Percentiles rank a stretch among this genome's conserved stretches.
These are phyloP conservation scores for Cryphonectria parasitica DNA, from an alignment of 2,329 filamentous ascomycete genomes.

Conservation along the genomic window DNA sequence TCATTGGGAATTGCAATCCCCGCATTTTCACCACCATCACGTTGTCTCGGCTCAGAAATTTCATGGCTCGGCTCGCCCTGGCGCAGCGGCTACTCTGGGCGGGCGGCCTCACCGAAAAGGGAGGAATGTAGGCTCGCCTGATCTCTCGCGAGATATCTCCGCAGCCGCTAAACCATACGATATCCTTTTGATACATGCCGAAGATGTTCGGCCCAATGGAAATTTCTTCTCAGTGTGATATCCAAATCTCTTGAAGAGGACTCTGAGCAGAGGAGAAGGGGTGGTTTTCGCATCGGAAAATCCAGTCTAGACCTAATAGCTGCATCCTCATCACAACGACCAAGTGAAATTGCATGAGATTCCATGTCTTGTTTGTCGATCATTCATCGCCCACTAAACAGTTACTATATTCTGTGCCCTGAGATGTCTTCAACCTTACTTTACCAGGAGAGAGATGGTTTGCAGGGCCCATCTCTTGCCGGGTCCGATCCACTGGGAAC, in stretches of 20 bases:
- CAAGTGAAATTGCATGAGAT: not conserved
- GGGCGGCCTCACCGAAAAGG: not conserved
- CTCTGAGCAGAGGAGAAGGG: not conserved
- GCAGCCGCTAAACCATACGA: not conserved
- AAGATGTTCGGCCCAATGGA: not conserved
- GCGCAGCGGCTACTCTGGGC: not conserved
- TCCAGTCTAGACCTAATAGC: not conserved
- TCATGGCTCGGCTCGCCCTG: not conserved
- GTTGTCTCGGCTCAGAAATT: too few species aligned
- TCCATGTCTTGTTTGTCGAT: not conserved
- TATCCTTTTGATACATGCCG: not conserved
- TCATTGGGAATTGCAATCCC: not conserved
- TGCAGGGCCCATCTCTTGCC: constrained; percentile 9
- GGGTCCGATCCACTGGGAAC: not conserved
- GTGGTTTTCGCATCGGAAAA: not conserved
- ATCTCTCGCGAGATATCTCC: not conserved
- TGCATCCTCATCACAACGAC: not conserved
- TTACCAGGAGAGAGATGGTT: not conserved
- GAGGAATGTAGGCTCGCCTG: not conserved
- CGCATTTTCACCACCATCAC: not conserved
- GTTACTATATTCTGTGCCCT: not conserved
- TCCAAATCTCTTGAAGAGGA: not conserved
- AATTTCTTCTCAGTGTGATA: not conserved
- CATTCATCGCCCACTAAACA: not conserved
- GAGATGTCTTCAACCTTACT: not conserved